Conservation (phyloP, 169 alveolate species). For the Eimeria falciformis region DNA sequence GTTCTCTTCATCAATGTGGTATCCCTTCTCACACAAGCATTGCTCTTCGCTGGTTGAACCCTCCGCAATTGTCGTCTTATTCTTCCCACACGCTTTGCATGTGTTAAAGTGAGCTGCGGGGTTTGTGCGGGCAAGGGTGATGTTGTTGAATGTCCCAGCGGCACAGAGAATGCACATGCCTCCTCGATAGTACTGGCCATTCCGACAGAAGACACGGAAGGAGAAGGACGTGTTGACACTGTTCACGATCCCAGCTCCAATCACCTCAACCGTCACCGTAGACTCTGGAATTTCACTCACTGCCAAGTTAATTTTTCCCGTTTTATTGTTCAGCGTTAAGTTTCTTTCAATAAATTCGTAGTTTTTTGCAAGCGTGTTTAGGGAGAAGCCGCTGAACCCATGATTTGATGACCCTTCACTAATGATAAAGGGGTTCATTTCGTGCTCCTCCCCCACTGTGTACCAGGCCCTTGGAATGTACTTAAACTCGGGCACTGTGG, state of each 20-base stretch:
- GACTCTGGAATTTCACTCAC: slow-evolving; percentile 36
- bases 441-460: slow-evolving; percentile 59
- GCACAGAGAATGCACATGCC: slow-evolving; percentile 84
- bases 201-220: slow-evolving; percentile 80
- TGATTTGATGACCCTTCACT: background rate
- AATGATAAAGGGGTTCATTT: slow-evolving; percentile 30
- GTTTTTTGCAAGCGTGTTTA: background rate
- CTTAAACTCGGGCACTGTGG: slow-evolving; percentile 49
- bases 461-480: slow-evolving; percentile 70
- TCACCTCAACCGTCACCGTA: slow-evolving; percentile 43
- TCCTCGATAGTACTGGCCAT: slow-evolving; percentile 75
- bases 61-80: slow-evolving; percentile 66
- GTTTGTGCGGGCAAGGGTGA: slow-evolving; percentile 78
- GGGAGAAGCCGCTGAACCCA: slow-evolving; percentile 21
- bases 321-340: slow-evolving; percentile 43
- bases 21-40: slow-evolving; percentile 88
- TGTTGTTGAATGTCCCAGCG: slow-evolving; percentile 86
- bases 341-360: background rate
- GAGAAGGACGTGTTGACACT: slow-evolving; percentile 39
- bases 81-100: background rate
- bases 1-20: slow-evolving; percentile 74
- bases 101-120: slow-evolving; percentile 67
- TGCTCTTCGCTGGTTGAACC: slow-evolving; percentile 83
- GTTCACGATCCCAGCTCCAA: slow-evolving; percentile 79
- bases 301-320: slow-evolving; percentile 71